phyloP scores from a whole-genome alignment of 257 asterid genomes.

The Solanum lycopersicoides region DNA sequence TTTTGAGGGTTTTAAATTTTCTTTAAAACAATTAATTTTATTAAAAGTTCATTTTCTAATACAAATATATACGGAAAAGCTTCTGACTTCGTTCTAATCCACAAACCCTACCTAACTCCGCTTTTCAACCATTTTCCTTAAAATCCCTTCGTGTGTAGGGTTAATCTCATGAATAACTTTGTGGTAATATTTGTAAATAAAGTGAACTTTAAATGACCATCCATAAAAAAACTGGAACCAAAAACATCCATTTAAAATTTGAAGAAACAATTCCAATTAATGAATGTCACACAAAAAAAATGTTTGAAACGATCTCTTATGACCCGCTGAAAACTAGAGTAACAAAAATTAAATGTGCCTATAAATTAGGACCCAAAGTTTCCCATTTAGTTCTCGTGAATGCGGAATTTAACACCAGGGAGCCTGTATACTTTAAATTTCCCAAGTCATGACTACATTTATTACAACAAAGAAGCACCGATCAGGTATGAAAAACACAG shows the following conservation, averaged over 20 bases:
- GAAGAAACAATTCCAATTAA: not conserved
- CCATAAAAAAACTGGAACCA: no score
- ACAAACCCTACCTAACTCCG: no score
- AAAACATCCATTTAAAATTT: not conserved
- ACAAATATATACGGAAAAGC: no score
- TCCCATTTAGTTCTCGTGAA: not conserved
- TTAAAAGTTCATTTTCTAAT: no score
- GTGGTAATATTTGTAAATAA: not conserved
- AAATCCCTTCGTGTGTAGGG: not conserved
- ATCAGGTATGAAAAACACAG: not conserved
- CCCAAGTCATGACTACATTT: not conserved
- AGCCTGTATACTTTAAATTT: not conserved
- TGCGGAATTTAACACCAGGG: not conserved
- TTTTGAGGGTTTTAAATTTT: no score
- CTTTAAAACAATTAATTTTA: no score
- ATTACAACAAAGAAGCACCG: not conserved
- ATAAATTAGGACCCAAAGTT: not conserved
- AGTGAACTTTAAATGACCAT: no score
- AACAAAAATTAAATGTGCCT: not conserved
- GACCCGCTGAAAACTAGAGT: not conserved
- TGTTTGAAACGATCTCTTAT: not conserved
- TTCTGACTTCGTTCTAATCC: no score
- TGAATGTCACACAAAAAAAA: not conserved
- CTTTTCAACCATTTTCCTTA: not conserved
- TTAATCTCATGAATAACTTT: not conserved